Base-by-base conservation (phyloP, 2,329 filamentous ascomycete species). In the Colletotrichum brevisporum region DNA sequence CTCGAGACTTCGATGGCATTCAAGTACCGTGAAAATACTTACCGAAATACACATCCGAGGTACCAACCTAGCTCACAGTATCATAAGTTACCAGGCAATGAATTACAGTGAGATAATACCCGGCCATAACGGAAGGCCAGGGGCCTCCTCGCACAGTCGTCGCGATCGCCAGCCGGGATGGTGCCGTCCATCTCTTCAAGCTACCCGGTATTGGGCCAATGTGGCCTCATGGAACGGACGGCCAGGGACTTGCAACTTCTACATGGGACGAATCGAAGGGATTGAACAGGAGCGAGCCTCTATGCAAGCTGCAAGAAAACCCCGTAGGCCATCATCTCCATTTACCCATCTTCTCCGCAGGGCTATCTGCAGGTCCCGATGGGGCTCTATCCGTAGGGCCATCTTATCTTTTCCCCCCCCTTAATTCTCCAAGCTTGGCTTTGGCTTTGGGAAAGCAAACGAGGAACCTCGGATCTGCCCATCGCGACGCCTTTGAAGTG, bases 91-190 rank as follows among this genome's bases (percentile, higher is more conserved):
- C 31, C 31, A 43, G 41, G 10, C 13, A 15, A 43, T 43, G 36
- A 13, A 39, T 36, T 36, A 36, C 31, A 8, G 31, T 6, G 10
- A 36, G 31, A 36, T 8, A 36, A 12, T 36, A 8, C 31, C 41
- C 6, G 41, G 41, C 13, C 10, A 43, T 5, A 43, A 51, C 36
- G 27, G 47, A 21, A 10, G 26, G 31, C 45, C n/a, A 50, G 56
- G 56, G 47, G 5, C 26, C n/a, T 65, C 16, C n/a, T 65, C 16
- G 56, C 67, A 67, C 62, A 67, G 67, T 56, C 56, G 60, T 59
- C 36, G 27, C 58, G 67, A 67, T 69, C 67, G 45, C 12, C 67
- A 47, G 51, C 63, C 51, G 51, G 55, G 67, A 69, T 69, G 55
- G 55, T 55, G 67, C 67, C 55, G 56, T 66, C 67, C 55, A 51